Percentiles rank a stretch among this genome's conserved stretches.
Conservation (phyloP, 768 basidiomycete genomes). For the Tulasnella sp. region DNA sequence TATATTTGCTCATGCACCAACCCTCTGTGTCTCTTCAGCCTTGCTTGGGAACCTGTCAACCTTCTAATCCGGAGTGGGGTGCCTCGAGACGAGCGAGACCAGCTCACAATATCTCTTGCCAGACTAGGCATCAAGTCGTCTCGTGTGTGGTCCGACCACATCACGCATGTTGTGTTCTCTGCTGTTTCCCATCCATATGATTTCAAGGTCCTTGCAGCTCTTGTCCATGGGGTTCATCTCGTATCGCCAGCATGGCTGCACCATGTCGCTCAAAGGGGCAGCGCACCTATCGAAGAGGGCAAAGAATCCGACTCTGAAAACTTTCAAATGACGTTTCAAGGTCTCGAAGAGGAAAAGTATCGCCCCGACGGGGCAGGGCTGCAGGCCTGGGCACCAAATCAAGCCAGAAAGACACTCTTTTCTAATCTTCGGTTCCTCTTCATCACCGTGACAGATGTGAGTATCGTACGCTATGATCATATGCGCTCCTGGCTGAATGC, state of each 20-base stretch:
- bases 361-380: constrained; percentile 13
- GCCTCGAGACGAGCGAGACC: constrained; percentile 1
- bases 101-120: not conserved
- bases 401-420: not conserved
- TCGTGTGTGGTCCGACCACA: not conserved
- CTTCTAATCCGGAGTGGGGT: constrained; percentile 8
- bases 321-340: not conserved
- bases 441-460: constrained; percentile 9
- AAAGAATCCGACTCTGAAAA: not conserved
- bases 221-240: not conserved
- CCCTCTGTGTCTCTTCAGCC: not conserved
- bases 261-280: not conserved
- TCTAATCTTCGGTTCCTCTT: constrained; percentile 1
- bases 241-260: constrained; percentile 11
- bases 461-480: not conserved
- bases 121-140: constrained; percentile 15
- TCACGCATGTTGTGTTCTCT: constrained; percentile 16
- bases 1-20: not conserved
- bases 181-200: not conserved
- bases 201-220: constrained; percentile 7
- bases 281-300: not conserved
- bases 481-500: not conserved
- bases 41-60: constrained; percentile 13
- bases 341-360: constrained; percentile 10
- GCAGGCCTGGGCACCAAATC: constrained; percentile 3